Evolutionary conservation across 805 yeast genomes (phyloP).

Genomic region (Metschnikowia kofuensis): DNA sequence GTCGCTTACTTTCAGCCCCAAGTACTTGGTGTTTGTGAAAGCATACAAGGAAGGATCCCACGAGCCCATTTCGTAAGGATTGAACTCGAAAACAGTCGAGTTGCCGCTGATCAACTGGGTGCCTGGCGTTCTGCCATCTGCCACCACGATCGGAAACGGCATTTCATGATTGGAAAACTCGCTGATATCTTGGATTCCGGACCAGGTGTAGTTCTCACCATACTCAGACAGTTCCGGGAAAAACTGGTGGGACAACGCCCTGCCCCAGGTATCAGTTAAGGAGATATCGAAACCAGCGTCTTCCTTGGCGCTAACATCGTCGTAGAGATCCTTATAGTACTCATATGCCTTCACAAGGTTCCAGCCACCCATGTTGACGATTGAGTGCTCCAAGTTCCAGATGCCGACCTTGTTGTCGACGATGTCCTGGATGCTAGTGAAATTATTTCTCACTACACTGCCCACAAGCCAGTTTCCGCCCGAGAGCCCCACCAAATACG

Average conservation of each 20-base stretch:
- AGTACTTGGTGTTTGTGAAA: slow-evolving; percentile 63
- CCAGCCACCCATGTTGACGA: slow-evolving; percentile 26
- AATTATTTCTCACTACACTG: slow-evolving; percentile 58
- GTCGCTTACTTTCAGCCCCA: slow-evolving; percentile 62
- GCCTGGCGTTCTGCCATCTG: slow-evolving; percentile 39
- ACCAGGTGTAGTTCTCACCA: slow-evolving; percentile 33
- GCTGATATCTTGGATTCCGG: slow-evolving; percentile 23
- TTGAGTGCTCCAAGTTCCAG: slow-evolving; percentile 35
- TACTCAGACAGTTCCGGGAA: slow-evolving; percentile 26
- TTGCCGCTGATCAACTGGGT: slow-evolving; percentile 28
- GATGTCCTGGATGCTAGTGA: slow-evolving; percentile 46
- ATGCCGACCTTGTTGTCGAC: slow-evolving; percentile 22
- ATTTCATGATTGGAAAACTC: slow-evolving; percentile 29
- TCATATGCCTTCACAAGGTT: slow-evolving; percentile 15
- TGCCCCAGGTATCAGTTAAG: slow-evolving; percentile 43
- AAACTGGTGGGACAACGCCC: slow-evolving; percentile 40
- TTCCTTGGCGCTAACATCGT: slow-evolving; percentile 29
- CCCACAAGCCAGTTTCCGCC: slow-evolving; percentile 64
- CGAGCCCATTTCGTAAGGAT: slow-evolving; percentile 60
- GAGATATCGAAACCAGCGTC: slow-evolving; percentile 38
- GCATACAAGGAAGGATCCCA: slow-evolving; percentile 77
- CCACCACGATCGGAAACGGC: slow-evolving; percentile 41
- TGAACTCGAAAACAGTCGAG: slow-evolving; percentile 39
- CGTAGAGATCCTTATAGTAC: slow-evolving; percentile 27
- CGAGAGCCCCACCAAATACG: slow-evolving; percentile 19